phyloP scores from a whole-genome alignment of 192 early-diverging fungal genomes.

The Coemansia sp. region DNA sequence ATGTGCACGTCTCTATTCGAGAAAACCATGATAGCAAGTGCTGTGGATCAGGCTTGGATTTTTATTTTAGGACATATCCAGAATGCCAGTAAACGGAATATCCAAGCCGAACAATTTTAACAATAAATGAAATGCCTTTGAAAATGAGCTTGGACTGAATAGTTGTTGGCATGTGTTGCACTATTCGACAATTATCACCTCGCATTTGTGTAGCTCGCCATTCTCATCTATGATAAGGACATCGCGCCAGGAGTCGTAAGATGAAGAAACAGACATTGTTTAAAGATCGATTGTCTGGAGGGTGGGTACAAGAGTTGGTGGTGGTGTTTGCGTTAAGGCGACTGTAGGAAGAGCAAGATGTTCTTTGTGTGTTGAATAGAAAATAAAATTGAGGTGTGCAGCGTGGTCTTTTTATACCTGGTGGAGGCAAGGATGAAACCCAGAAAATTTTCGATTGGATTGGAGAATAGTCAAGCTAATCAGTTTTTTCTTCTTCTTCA shows the following conservation, averaged over 20 bases:
- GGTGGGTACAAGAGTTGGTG: not conserved
- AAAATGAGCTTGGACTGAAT: not conserved
- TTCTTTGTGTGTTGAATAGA: not conserved
- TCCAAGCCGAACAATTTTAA: not conserved
- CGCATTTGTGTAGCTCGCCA: not conserved
- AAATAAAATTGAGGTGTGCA: not conserved
- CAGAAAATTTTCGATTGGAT: not conserved
- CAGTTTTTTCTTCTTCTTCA: too few relatives aligned
- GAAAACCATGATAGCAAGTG: not conserved
- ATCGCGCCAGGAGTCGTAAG: not conserved
- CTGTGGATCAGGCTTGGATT: slow-evolving; percentile 1
- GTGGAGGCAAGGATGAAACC: not conserved
- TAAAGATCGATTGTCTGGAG: not conserved
- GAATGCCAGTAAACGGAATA: not conserved
- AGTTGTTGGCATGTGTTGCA: not conserved
- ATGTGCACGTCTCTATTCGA: not conserved
- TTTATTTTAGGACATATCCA: not conserved
- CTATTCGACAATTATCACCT: not conserved
- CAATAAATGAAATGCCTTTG: not conserved
- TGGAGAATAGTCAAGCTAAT: not conserved
- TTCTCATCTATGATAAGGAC: not conserved
- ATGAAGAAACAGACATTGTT: not conserved
- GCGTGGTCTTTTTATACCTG: not conserved
- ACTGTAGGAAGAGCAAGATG: not conserved
- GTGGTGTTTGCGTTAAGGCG: not conserved